Conservation (phyloP, 257 asterid species). For the Rubia yunnanensis region DNA sequence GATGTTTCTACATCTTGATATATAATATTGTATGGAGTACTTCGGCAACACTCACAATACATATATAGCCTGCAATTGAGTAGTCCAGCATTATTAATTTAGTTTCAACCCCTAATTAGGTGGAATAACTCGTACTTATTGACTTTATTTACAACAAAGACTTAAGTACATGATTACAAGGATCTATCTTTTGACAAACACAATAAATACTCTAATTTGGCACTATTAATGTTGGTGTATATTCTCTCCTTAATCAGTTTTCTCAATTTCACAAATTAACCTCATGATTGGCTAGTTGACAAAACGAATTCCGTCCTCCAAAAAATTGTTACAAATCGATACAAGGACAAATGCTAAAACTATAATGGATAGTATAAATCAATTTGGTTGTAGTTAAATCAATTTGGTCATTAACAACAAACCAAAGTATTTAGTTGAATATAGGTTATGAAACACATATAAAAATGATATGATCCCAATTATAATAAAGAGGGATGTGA, state of each 20-base stretch:
- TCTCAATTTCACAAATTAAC: neutral
- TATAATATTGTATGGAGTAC: neutral
- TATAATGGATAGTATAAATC: too few species aligned
- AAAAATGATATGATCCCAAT: too few species aligned
- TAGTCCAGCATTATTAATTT: neutral
- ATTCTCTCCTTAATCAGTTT: neutral
- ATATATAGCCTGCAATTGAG: constrained; percentile 1
- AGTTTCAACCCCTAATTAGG: constrained; percentile 7
- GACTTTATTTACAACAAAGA: constrained; percentile 22
- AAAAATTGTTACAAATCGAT: too few species aligned
- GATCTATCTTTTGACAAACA: constrained; percentile 18
- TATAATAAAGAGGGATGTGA: too few species aligned
- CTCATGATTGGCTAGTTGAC: neutral
- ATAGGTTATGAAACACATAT: too few species aligned
- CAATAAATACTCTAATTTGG: constrained; percentile 9
- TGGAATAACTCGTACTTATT: constrained; percentile 12
- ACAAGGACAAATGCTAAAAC: too few species aligned
- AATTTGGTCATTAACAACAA: too few species aligned
- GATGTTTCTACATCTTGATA: constrained; percentile 7
- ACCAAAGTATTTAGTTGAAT: too few species aligned
- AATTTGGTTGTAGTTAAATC: too few species aligned
- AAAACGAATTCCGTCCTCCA: neutral
- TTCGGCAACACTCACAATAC: neutral
- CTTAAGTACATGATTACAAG: constrained; percentile 18
- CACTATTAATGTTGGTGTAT: neutral